Evolutionary conservation across 139 green algal genomes (phyloP).

Genomic region (Mychonastes homosphaera): DNA sequence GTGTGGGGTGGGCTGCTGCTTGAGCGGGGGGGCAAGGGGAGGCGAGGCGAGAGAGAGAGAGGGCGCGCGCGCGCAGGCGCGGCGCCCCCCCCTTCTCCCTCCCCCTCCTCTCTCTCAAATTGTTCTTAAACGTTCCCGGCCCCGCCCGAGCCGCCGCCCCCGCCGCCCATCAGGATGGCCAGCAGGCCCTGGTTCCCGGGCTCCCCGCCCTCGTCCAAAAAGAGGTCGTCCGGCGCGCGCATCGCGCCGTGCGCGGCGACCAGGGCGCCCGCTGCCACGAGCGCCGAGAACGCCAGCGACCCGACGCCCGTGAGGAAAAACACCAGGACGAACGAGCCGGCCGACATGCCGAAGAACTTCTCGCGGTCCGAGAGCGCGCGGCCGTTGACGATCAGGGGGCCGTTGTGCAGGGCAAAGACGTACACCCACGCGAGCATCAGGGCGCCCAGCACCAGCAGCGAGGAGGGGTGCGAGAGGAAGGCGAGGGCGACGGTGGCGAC

Average conservation of each 20-base stretch:
- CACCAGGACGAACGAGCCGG: slow-evolving; percentile 60
- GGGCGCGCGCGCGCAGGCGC: no score
- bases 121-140: no score
- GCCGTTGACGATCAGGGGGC: slow-evolving; percentile 64
- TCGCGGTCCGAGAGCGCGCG: slow-evolving; percentile 72
- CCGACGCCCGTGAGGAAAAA: slow-evolving; percentile 91
- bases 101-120: no score
- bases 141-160: no score
- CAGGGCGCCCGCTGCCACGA: slow-evolving; percentile 49
- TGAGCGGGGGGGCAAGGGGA: no score
- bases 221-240: slow-evolving; percentile 75
- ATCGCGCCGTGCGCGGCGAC: slow-evolving; percentile 64
- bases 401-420: slow-evolving; percentile 61
- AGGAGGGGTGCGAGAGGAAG: slow-evolving; percentile 62
- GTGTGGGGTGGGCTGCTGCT: no score
- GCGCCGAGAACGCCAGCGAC: slow-evolving; percentile 70
- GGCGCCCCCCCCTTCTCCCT: no score
- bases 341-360: slow-evolving; percentile 70
- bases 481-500: slow-evolving; percentile 43
- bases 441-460: slow-evolving; percentile 60
- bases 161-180: no score
- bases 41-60: no score
- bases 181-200: no score
- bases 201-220: slow-evolving; percentile 58
- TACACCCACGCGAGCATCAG: slow-evolving; percentile 73